Evolutionary conservation across 1,284 basidiomycete species (phyloP), one percentile per base, ranked within the genome.

Genomic region (Abortiporus biennis): DNA sequence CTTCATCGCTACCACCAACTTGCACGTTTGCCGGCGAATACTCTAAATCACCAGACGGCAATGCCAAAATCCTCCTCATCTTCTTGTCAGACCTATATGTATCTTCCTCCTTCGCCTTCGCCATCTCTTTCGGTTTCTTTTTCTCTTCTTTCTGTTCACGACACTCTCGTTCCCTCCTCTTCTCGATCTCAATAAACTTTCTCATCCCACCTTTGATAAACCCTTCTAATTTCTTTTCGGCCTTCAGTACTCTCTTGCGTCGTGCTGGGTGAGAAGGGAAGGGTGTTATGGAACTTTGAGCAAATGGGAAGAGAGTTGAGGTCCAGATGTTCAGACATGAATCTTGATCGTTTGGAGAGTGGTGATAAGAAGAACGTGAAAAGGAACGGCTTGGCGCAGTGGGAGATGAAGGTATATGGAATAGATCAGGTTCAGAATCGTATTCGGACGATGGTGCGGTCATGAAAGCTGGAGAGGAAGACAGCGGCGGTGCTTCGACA

Each of bases 191-290:
- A 19, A 44, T 50, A 38, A 50, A 46, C 41, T 55, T 56, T 35
- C 47, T 45, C 43, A 62, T 30, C 8, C 56, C 59, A 23, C 47
- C 54, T 39, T 49, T 48, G 41, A 54, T 55, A 33, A 62, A 49
- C 32, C 53, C 50, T 46, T 53, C 52, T 24, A 65, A 47, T 9
- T 56, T 44, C 24, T 51, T 44, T 35, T 50, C 47, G 21, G 53
- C 54, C 3, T 57, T 50, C 40, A 52, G 53, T 15, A 63, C 55
- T 30, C 63, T 53, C 42, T 52, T 49, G 29, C 51, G 49, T n/a
- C 46, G 49, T 16, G 49, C 43, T 12, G 58, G 53, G 36, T 55
- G 52, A 37, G 50, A 45, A 13, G 57, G 58, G 40, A 49, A 57
- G 25, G 59, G 59, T 33, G 59, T 62, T 49, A 55, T 35, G 49